Evolutionary conservation across 73 alveolate genomes (phyloP).

Genomic region (Loxodes magnus): DNA sequence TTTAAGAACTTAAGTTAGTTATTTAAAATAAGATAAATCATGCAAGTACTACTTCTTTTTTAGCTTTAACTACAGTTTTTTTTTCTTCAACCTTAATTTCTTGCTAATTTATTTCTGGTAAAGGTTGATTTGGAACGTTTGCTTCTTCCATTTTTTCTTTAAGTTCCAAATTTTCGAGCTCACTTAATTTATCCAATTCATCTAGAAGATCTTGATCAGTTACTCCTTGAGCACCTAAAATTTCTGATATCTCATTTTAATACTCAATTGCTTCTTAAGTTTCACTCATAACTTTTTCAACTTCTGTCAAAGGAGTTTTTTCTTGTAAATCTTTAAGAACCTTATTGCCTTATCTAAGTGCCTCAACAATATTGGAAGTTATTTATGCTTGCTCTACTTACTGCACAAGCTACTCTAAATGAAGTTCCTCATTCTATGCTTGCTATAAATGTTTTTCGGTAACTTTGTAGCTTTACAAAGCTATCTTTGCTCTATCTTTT

Average conservation of each 20-base stretch:
- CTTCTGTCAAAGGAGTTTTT: neutral
- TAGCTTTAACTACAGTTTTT: too few relatives aligned
- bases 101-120: too few relatives aligned
- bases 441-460: neutral
- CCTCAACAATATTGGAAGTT: neutral
- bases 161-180: neutral
- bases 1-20: too few relatives aligned
- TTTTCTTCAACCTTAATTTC: too few relatives aligned
- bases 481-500: neutral
- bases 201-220: neutral
- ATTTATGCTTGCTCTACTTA: neutral
- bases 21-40: too few relatives aligned
- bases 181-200: neutral
- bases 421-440: neutral
- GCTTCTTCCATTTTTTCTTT: neutral
- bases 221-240: neutral
- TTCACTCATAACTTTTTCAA: neutral
- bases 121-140: too few relatives aligned
- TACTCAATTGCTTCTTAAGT: neutral
- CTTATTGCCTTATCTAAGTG: neutral
- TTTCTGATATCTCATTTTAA: neutral
- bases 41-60: too few relatives aligned
- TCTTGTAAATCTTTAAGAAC: neutral
- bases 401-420: neutral
- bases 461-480: neutral